phyloP scores from a whole-genome alignment of 2,329 filamentous ascomycete species.

The Neofusicoccum umdonicola region DNA sequence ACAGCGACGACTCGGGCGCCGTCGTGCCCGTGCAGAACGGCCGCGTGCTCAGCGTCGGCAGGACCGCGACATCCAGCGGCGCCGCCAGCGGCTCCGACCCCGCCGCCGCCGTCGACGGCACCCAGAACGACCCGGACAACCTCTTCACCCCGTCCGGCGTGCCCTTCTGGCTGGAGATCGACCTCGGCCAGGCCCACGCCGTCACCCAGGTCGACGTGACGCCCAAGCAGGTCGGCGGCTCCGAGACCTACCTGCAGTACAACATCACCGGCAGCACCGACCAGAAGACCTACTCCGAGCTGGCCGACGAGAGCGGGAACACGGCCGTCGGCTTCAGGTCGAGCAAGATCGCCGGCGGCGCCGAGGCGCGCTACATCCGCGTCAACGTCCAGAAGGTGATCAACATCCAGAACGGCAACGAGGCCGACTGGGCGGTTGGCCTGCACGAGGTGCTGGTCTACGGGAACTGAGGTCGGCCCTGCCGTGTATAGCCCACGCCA shows the following conservation, averaged over 20 bases:
- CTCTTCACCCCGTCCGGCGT: slow-evolving; percentile 20
- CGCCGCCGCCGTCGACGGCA: background rate
- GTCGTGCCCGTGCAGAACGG: slow-evolving; percentile 22
- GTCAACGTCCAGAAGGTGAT: slow-evolving; percentile 1
- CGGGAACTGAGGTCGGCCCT: background rate
- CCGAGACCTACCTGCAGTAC: slow-evolving; percentile 23
- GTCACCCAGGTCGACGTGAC: slow-evolving; percentile 22
- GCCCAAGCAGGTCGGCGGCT: slow-evolving; percentile 21
- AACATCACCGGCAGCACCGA: slow-evolving; percentile 21
- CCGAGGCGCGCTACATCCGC: background rate
- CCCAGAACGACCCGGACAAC: background rate
- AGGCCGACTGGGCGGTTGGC: slow-evolving; percentile 1
- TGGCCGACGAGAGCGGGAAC: background rate
- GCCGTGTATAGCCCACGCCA: no score
- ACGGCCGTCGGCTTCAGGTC: slow-evolving; percentile 4
- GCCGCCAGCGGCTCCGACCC: slow-evolving; percentile 15
- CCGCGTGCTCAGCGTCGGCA: slow-evolving; percentile 21
- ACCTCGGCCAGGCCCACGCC: slow-evolving; percentile 18
- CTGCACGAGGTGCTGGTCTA: slow-evolving; percentile 1
- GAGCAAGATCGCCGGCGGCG: background rate
- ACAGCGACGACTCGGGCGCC: slow-evolving; percentile 22
- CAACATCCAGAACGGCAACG: slow-evolving; percentile 11
- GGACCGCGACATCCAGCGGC: slow-evolving; percentile 16
- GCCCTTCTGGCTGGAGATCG: slow-evolving; percentile 24
- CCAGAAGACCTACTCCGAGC: background rate